Evolutionary conservation across 192 early-diverging fungal species (phyloP).

Genomic region (Coemansia sp.): DNA sequence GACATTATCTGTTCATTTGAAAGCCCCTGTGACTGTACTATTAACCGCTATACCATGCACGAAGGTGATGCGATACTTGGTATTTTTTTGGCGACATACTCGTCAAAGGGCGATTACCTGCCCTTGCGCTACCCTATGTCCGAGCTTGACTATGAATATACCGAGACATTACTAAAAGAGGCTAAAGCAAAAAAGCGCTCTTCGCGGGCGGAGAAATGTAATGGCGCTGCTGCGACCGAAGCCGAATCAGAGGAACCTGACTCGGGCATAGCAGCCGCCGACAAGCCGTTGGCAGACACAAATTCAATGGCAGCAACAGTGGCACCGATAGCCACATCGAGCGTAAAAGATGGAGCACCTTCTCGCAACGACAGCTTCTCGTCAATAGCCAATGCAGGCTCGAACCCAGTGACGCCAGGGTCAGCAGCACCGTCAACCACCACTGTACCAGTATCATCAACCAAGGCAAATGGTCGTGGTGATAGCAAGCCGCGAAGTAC

Average conservation of each 20-base stretch:
- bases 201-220: constrained; percentile 8
- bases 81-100: constrained; percentile 53
- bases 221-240: not conserved
- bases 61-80: constrained; percentile 43
- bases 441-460: not conserved
- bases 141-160: constrained; percentile 32
- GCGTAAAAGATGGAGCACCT: constrained; percentile 5
- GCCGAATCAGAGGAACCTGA: not conserved
- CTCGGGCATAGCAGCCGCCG: not conserved
- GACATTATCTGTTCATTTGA: not conserved
- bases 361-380: constrained; percentile 30
- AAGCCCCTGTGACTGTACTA: not conserved
- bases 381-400: constrained; percentile 21
- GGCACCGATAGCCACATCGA: not conserved
- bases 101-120: constrained; percentile 52
- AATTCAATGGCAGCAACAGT: not conserved
- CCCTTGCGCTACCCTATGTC: constrained; percentile 46
- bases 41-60: constrained; percentile 12
- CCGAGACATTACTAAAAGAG: constrained; percentile 26
- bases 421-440: constrained; percentile 2
- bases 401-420: constrained; percentile 13
- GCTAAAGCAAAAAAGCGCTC: constrained; percentile 11
- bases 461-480: not conserved
- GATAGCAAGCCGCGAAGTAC: constrained; percentile 12
- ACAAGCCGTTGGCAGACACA: not conserved